Evolutionary conservation across 108 stramenopile genomes (phyloP).

Genomic region (Mediolabrus comicus): DNA sequence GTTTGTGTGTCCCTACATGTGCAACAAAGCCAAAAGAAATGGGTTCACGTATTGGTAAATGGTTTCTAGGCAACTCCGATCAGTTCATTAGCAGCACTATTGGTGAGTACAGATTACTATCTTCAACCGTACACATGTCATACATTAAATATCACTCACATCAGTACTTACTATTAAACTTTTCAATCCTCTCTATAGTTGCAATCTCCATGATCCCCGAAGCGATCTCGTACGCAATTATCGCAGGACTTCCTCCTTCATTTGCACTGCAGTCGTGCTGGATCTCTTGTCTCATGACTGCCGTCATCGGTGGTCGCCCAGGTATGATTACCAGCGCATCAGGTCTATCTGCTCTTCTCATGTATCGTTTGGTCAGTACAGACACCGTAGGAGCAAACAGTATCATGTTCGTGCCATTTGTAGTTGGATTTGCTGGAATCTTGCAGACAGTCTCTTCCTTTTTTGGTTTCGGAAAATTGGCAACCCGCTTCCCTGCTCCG

Average conservation of each 20-base stretch:
- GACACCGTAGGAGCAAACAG: conserved; percentile 33
- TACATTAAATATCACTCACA: neutral
- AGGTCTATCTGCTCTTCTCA: conserved; percentile 34
- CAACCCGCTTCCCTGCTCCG: conserved; percentile 42
- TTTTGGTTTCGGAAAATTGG: conserved; percentile 40
- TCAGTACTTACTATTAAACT: neutral
- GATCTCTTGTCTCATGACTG: conserved; percentile 54
- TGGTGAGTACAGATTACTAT: neutral
- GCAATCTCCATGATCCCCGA: conserved; percentile 57
- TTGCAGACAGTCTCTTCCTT: conserved; percentile 43
- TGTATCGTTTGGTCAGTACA: conserved; percentile 27
- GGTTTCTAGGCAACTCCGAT: conserved; percentile 46
- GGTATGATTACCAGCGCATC: conserved; percentile 62
- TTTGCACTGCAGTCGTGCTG: conserved; percentile 49
- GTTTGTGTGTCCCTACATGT: conserved; percentile 46
- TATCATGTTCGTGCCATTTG: conserved; percentile 51
- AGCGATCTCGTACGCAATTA: conserved; percentile 50
- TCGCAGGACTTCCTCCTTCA: conserved; percentile 54
- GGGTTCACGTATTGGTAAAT: conserved; percentile 12
- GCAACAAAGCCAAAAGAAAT: conserved; percentile 22
- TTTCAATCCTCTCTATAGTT: no score
- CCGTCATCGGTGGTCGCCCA: conserved; percentile 54
- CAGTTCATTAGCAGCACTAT: conserved; percentile 53
- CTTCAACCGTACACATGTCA: neutral
- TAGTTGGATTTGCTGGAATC: conserved; percentile 49